Conservation (phyloP, 495 filamentous ascomycete species). For the Aspergillus ellipticus region DNA sequence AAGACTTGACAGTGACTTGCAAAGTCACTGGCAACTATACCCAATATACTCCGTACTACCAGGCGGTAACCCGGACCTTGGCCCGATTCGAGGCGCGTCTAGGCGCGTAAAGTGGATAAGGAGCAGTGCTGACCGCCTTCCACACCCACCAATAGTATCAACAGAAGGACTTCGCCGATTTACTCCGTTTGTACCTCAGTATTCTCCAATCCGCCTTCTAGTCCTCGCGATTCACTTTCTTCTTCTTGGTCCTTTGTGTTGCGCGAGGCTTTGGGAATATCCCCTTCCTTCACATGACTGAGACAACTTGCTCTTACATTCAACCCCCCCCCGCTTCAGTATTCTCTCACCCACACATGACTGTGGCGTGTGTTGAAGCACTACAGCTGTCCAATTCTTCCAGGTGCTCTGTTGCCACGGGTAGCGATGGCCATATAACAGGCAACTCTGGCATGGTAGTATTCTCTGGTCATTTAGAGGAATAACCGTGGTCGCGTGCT, state of each 20-base stretch:
- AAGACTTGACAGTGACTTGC: too few relatives aligned
- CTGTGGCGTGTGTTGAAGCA: not conserved
- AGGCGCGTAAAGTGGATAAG: conserved; percentile 25
- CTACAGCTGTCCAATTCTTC: not conserved
- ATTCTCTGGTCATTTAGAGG: not conserved
- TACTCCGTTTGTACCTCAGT: not conserved
- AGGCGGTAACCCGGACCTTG: not conserved
- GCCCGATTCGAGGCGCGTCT: conserved; percentile 14
- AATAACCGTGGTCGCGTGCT: not conserved
- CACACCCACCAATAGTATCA: conserved; percentile 5
- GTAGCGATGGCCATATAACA: conserved; percentile 7
- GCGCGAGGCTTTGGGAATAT: not conserved
- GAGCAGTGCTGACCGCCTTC: conserved; percentile 19
- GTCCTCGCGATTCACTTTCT: not conserved
- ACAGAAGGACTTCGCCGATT: conserved; percentile 2
- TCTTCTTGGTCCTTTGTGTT: not conserved
- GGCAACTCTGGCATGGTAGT: not conserved
- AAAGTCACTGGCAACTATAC: too few relatives aligned
- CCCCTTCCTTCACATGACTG: not conserved
- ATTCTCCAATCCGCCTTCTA: not conserved
- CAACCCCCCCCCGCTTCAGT: not conserved
- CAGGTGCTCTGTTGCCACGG: conserved; percentile 1
- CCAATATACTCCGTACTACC: too few relatives aligned
- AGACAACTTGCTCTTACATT: not conserved
- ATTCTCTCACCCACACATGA: not conserved